Conservation (phyloP, 306 rosid species). For the Quercus agrifolia region DNA sequence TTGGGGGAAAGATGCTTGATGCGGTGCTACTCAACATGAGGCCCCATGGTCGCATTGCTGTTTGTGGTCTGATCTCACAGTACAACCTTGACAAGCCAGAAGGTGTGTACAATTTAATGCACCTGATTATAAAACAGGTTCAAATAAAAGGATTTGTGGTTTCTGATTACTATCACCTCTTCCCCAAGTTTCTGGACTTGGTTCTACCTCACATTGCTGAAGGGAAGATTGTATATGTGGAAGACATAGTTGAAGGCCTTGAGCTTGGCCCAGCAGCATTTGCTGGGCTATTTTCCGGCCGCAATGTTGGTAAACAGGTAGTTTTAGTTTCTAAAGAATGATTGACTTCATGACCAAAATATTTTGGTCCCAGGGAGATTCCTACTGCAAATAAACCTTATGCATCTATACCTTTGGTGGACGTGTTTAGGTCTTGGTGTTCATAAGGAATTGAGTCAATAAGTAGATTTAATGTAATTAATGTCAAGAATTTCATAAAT, state of each 20-base stretch:
- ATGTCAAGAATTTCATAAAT: no score
- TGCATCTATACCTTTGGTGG: no score
- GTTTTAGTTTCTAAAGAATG: conserved; percentile 15
- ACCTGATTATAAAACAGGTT: not conserved
- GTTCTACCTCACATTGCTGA: conserved; percentile 22
- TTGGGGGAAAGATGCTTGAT: not conserved
- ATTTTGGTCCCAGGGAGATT: not conserved
- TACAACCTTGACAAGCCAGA: conserved; percentile 32
- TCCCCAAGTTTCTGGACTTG: conserved; percentile 14
- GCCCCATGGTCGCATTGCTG: not conserved
- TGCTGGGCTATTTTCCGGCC: conserved; percentile 26
- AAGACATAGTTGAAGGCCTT: conserved; percentile 32
- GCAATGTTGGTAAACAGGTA: conserved; percentile 35
- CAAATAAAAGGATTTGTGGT: conserved; percentile 22
- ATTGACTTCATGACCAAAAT: not conserved
- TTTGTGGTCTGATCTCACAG: conserved; percentile 32
- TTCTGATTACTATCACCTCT: conserved; percentile 13
- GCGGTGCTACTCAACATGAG: not conserved
- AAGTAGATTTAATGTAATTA: no score
- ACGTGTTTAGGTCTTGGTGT: no score
- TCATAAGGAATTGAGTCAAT: no score
- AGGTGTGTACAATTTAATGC: conserved; percentile 21
- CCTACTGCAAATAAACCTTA: not conserved
- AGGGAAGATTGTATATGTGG: conserved; percentile 26
- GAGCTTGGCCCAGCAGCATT: conserved; percentile 29